phyloP scores from a whole-genome alignment of 2,329 filamentous ascomycete genomes.

The Trichoderma endophyticum region DNA sequence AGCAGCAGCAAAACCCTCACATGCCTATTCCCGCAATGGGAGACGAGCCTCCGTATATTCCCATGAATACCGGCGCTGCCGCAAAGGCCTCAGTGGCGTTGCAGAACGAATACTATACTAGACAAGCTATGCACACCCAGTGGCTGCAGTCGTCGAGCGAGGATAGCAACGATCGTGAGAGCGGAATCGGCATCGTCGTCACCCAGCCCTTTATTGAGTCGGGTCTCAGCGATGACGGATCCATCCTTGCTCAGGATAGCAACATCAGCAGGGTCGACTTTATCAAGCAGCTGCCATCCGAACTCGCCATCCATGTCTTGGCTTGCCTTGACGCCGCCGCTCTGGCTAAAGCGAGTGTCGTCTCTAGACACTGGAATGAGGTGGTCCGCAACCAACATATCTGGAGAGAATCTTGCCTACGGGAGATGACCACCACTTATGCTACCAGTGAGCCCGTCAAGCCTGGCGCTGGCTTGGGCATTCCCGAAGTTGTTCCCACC shows the following conservation, averaged over 20 bases:
- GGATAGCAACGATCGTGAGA: conserved; percentile 57
- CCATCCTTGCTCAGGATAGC: conserved; percentile 33
- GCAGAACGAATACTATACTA: conserved; percentile 50
- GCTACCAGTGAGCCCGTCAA: conserved; percentile 53
- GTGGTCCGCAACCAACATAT: conserved; percentile 54
- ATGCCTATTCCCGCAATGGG: conserved; percentile 48
- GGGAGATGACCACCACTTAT: conserved; percentile 59
- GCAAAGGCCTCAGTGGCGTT: conserved; percentile 60
- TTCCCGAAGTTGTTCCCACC: conserved; percentile 53
- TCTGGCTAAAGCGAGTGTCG: conserved; percentile 47
- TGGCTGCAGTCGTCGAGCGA: conserved; percentile 43
- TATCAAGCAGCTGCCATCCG: conserved; percentile 51
- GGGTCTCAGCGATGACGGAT: conserved; percentile 35
- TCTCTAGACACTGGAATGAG: conserved; percentile 50
- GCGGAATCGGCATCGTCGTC: conserved; percentile 60
- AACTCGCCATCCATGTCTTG: conserved; percentile 59
- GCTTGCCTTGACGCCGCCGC: conserved; percentile 53
- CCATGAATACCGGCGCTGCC: conserved; percentile 56
- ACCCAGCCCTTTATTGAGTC: conserved; percentile 41
- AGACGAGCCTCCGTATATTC: conserved; percentile 58
- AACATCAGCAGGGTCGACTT: conserved; percentile 57
- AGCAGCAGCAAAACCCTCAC: conserved; percentile 30
- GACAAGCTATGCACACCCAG: conserved; percentile 38
- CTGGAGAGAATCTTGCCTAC: conserved; percentile 61
- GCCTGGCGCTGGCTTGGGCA: conserved; percentile 55